phyloP scores from a whole-genome alignment of 2,329 filamentous ascomycete genomes.

The Thelonectria olida region DNA sequence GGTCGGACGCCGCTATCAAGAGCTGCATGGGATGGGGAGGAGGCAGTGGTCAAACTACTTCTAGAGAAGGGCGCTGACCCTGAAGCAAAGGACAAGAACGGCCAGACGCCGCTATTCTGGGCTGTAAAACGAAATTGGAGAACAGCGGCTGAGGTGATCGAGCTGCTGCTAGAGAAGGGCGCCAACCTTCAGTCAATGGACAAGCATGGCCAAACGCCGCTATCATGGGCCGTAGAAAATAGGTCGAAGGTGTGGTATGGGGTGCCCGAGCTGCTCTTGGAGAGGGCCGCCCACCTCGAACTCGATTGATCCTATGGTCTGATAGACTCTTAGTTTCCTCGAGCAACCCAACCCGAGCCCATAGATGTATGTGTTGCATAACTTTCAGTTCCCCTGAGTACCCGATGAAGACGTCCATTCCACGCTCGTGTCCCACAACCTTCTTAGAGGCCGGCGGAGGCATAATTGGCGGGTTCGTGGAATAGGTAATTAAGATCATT shows the following conservation, averaged over 20 bases:
- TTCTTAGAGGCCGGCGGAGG: too few relatives aligned
- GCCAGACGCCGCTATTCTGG: neutral
- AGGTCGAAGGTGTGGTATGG: neutral
- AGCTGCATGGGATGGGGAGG: neutral
- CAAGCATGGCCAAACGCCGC: neutral
- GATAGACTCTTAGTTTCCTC: too few relatives aligned
- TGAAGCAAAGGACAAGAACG: neutral
- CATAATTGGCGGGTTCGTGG: too few relatives aligned
- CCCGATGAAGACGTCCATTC: too few relatives aligned
- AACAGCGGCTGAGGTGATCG: neutral
- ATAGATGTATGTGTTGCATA: too few relatives aligned
- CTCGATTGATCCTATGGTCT: too few relatives aligned
- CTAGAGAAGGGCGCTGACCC: neutral
- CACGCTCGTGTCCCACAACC: too few relatives aligned
- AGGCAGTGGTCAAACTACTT: neutral
- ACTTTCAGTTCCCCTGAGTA: too few relatives aligned
- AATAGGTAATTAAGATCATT: too few relatives aligned
- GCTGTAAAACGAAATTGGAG: neutral
- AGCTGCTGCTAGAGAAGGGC: neutral
- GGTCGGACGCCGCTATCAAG: neutral
- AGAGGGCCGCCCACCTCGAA: too few relatives aligned
- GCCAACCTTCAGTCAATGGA: neutral
- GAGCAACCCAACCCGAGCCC: too few relatives aligned
- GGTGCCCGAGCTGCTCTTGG: neutral
- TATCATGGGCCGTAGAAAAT: neutral